Evolutionary conservation across 495 filamentous ascomycete species (phyloP).

Genomic region (Gamarada debralockiae): DNA sequence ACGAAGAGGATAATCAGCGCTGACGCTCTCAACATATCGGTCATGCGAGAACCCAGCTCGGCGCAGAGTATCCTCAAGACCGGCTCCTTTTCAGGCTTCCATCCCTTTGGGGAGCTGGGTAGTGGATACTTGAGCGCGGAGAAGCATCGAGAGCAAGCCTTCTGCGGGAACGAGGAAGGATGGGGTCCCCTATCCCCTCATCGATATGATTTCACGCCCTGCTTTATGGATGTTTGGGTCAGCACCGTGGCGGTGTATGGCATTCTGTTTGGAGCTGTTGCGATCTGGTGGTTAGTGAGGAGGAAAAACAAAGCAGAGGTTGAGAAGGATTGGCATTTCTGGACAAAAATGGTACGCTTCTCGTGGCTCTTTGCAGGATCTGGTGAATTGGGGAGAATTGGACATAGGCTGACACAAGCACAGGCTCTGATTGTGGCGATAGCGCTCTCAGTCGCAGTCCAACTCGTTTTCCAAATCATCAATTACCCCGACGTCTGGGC

Average conservation of each 20-base stretch:
- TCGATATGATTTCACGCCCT: conserved; percentile 91
- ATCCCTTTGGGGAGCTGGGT: conserved; percentile 28
- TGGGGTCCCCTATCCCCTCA: conserved; percentile 88
- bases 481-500: conserved; percentile 66
- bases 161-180: conserved; percentile 85
- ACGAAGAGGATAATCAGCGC: neutral
- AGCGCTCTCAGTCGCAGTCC: conserved; percentile 60
- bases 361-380: neutral
- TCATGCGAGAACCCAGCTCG: conserved; percentile 8
- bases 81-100: conserved; percentile 50
- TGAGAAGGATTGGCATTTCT: conserved; percentile 92
- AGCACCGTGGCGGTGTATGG: conserved; percentile 72
- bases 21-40: neutral
- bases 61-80: conserved; percentile 41
- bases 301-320: conserved; percentile 62
- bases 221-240: conserved; percentile 88
- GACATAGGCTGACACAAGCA: conserved; percentile 23
- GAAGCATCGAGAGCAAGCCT: conserved; percentile 48
- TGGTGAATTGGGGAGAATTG: neutral
- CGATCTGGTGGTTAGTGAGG: conserved; percentile 63
- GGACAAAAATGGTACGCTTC: conserved; percentile 69
- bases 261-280: conserved; percentile 67
- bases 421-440: conserved; percentile 70
- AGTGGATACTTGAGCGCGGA: conserved; percentile 45
- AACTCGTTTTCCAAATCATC: conserved; percentile 75